Percentiles rank a stretch among this genome's conserved stretches.
Conservation (phyloP, 352 stramenopile species). For the Aphanomyces astaci region DNA sequence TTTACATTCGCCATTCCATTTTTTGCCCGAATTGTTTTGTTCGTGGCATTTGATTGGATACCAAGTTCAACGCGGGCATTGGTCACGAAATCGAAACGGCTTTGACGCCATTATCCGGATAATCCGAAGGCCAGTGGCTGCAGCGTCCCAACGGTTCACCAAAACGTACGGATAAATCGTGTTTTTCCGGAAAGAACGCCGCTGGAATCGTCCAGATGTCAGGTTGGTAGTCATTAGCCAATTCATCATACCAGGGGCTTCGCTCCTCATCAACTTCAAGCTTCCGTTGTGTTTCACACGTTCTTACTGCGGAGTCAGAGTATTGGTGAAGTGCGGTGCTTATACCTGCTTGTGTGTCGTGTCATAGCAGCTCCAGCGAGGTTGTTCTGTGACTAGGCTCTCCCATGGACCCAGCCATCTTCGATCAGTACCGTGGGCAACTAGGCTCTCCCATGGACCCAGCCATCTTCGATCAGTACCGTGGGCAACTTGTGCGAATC, state of each 20-base stretch:
- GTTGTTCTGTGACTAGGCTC: too few relatives aligned
- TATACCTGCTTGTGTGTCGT: too few relatives aligned
- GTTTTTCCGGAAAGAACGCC: neutral
- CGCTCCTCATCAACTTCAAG: neutral
- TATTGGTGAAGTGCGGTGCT: too few relatives aligned
- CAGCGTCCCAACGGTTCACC: neutral
- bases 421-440: too few relatives aligned
- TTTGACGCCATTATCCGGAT: slow-evolving; percentile 5
- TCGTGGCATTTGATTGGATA: neutral
- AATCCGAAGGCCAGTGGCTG: neutral
- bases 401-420: too few relatives aligned
- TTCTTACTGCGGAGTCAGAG: too few relatives aligned
- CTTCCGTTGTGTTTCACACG: neutral
- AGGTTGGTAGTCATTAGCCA: neutral
- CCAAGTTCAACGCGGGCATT: neutral
- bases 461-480: too few relatives aligned
- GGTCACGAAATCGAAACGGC: neutral
- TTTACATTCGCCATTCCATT: slow-evolving; percentile 1
- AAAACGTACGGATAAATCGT: neutral
- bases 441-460: too few relatives aligned
- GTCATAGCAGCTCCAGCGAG: too few relatives aligned
- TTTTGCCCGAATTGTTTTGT: slow-evolving; percentile 1
- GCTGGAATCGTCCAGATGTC: neutral
- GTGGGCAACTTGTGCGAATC: too few relatives aligned
- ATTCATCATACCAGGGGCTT: neutral